These are phyloP conservation scores for Polychytrium aggregatum DNA, from an alignment of 192 early-diverging fungal species.

Conservation along the genomic window DNA sequence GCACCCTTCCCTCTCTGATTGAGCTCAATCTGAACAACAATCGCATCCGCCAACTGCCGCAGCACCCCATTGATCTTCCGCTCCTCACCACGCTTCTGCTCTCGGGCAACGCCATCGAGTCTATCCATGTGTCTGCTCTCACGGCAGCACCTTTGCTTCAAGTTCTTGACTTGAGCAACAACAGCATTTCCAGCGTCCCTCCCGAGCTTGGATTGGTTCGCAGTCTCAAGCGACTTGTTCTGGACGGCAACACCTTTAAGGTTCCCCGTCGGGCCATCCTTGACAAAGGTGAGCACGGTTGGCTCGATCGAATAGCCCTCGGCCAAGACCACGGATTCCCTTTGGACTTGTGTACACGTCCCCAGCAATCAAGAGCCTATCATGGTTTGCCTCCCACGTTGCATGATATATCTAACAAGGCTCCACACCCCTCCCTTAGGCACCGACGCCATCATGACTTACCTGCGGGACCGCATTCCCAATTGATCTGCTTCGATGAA, in stretches of 20 bases:
- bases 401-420: background rate
- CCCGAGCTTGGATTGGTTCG: constrained; percentile 14
- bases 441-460: constrained; percentile 15
- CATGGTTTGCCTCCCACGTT: background rate
- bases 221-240: constrained; percentile 3
- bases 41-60: constrained; percentile 6
- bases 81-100: constrained; percentile 4
- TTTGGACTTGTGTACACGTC: background rate
- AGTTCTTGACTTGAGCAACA: constrained; percentile 18
- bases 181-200: constrained; percentile 8
- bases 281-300: background rate
- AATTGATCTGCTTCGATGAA: too few species aligned
- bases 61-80: constrained; percentile 3
- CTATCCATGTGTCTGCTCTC: constrained; percentile 5
- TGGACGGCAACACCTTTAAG: constrained; percentile 14
- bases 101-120: constrained; percentile 1
- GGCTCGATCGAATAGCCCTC: background rate
- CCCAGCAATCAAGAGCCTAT: too few species aligned
- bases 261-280: constrained; percentile 2
- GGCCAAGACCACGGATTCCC: background rate
- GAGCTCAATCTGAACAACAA: constrained; percentile 29
- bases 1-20: constrained; percentile 12
- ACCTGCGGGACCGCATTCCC: constrained; percentile 16
- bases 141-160: background rate
- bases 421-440: background rate